phyloP scores from a whole-genome alignment of 2,329 filamentous ascomycete genomes.

The Alternaria burnsii region DNA sequence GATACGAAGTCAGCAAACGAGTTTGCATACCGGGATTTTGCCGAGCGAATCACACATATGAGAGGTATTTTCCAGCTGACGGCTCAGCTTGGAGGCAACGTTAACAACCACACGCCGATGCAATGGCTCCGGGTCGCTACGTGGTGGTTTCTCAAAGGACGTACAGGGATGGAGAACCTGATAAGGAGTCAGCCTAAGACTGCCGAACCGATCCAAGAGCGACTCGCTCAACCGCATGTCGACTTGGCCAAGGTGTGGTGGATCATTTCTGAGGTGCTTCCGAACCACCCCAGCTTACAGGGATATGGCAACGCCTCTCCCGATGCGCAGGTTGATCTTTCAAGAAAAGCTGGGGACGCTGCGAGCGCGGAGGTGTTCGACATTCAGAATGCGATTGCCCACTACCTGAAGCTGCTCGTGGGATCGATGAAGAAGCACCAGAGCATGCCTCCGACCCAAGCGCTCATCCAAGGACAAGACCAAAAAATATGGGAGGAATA shows the following conservation, averaged over 20 bases:
- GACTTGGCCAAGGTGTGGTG: constrained; percentile 88
- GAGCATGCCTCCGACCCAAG: constrained; percentile 70
- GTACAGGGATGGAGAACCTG: constrained; percentile 75
- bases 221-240: constrained; percentile 77
- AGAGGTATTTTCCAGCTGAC: constrained; percentile 79
- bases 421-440: constrained; percentile 86
- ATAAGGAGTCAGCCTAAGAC: constrained; percentile 70
- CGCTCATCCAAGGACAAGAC: constrained; percentile 80
- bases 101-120: constrained; percentile 68
- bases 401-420: constrained; percentile 75
- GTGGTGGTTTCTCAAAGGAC: constrained; percentile 91
- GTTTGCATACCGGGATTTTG: constrained; percentile 72
- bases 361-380: constrained; percentile 58
- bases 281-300: constrained; percentile 42
- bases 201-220: constrained; percentile 60
- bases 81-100: constrained; percentile 74
- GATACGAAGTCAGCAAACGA: constrained; percentile 46
- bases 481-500: constrained; percentile 84
- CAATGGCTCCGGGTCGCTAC: constrained; percentile 76
- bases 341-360: constrained; percentile 55
- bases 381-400: constrained; percentile 64
- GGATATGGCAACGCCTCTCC: constrained; percentile 36
- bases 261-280: constrained; percentile 65
- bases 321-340: constrained; percentile 49
- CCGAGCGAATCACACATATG: constrained; percentile 74